Conservation (phyloP, 2,329 filamentous ascomycete genomes). For the Penicillium sp. region DNA sequence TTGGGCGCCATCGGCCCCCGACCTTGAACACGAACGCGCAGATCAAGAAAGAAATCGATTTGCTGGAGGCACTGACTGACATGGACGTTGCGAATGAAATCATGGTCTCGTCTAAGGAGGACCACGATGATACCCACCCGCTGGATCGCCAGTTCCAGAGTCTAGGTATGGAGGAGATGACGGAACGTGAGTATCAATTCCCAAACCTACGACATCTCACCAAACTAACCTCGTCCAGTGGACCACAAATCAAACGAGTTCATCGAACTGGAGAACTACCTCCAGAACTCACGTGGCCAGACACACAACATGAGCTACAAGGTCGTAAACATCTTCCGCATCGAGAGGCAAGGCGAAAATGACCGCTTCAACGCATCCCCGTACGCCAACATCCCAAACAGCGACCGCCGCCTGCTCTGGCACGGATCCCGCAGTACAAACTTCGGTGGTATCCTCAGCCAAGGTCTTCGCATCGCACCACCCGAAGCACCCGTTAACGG, state of each 20-base stretch:
- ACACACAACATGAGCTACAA: conserved; percentile 60
- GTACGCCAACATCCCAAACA: conserved; percentile 54
- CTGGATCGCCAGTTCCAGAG: conserved; percentile 72
- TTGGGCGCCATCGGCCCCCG: conserved; percentile 71
- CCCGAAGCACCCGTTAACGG: conserved; percentile 71
- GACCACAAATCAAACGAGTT: conserved; percentile 63
- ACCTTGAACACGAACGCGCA: conserved; percentile 57
- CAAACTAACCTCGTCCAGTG: conserved; percentile 42
- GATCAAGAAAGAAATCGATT: conserved; percentile 74
- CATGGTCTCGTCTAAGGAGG: conserved; percentile 65
- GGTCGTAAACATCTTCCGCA: conserved; percentile 76
- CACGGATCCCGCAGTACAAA: conserved; percentile 83
- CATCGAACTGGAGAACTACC: conserved; percentile 63
- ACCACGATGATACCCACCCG: conserved; percentile 55
- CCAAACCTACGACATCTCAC: background rate
- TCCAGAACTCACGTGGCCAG: conserved; percentile 63
- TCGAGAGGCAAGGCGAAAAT: conserved; percentile 71
- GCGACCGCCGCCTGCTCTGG: conserved; percentile 77
- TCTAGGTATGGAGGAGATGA: conserved; percentile 75
- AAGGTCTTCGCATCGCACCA: conserved; percentile 86
- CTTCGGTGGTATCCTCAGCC: conserved; percentile 81
- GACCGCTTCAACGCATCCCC: conserved; percentile 63
- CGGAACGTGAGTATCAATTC: conserved; percentile 46
- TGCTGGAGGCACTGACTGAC: conserved; percentile 77
- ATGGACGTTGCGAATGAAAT: conserved; percentile 81